These are phyloP conservation scores for Sclerotinia minor DNA, from an alignment of 2,329 filamentous ascomycete genomes.

Conservation along the genomic window DNA sequence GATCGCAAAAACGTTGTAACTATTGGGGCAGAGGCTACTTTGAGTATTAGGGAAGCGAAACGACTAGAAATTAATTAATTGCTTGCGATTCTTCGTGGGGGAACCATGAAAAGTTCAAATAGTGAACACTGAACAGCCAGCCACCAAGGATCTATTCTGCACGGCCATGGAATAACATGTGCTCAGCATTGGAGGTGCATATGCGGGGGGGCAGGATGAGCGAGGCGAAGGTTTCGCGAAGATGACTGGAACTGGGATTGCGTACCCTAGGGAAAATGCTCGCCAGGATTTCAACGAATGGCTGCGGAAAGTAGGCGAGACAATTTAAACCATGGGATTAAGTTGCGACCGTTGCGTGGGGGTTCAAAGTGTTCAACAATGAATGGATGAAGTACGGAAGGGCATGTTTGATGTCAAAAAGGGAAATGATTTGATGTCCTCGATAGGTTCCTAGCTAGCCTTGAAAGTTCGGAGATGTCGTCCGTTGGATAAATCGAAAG, in stretches of 20 bases:
- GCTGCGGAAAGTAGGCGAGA: constrained; percentile 1
- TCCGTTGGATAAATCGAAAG: constrained; percentile 5
- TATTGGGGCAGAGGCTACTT: constrained; percentile 7
- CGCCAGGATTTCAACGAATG: constrained; percentile 9
- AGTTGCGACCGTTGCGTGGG: constrained; percentile 8
- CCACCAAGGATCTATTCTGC: constrained; percentile 15
- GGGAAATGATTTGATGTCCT: background rate
- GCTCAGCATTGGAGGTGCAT: constrained; percentile 6
- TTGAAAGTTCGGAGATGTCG: constrained; percentile 3
- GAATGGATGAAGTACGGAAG: background rate
- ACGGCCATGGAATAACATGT: constrained; percentile 14
- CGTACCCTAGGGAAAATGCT: background rate
- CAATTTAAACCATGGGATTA: background rate
- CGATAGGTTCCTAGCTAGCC: background rate
- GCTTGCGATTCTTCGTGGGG: background rate
- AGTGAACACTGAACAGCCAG: background rate
- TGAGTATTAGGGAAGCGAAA: background rate
- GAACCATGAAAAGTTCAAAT: background rate
- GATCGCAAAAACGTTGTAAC: constrained; percentile 1
- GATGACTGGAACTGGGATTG: background rate
- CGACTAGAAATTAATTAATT: background rate
- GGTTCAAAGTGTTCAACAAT: constrained; percentile 2
- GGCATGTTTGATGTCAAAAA: background rate
- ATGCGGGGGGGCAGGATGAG: constrained; percentile 18
- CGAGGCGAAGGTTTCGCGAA: background rate